phyloP scores from a whole-genome alignment of 2,329 filamentous ascomycete species.

The Fulvia fulva region DNA sequence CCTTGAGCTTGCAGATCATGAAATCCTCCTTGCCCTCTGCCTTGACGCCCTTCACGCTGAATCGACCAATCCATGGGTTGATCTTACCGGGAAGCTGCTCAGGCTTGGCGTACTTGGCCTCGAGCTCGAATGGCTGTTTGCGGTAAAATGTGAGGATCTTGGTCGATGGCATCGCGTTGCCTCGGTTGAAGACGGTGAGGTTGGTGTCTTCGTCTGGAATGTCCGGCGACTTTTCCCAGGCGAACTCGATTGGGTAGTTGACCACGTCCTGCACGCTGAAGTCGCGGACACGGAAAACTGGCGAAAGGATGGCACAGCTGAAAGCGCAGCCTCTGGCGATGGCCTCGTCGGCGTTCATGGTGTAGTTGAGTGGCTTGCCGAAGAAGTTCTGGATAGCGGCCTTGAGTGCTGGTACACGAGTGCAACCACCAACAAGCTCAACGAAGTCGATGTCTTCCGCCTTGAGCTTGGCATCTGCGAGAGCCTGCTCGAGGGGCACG shows the following conservation, averaged over 20 bases:
- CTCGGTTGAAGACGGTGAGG: slow-evolving; percentile 94
- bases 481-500: slow-evolving; percentile 78
- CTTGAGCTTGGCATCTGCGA: slow-evolving; percentile 88
- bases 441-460: slow-evolving; percentile 88
- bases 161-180: slow-evolving; percentile 93
- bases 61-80: slow-evolving; percentile 92
- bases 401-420: slow-evolving; percentile 91
- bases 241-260: slow-evolving; percentile 97
- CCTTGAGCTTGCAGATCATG: slow-evolving; percentile 99
- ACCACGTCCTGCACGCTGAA: slow-evolving; percentile 97
- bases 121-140: slow-evolving; percentile 93
- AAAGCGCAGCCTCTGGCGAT: slow-evolving; percentile 94
- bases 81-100: slow-evolving; percentile 83
- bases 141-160: slow-evolving; percentile 99
- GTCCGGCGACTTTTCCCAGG: slow-evolving; percentile 96
- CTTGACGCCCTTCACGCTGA: slow-evolving; percentile 97
- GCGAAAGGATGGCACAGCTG: slow-evolving; percentile 94
- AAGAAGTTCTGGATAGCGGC: slow-evolving; percentile 86
- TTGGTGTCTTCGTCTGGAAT: slow-evolving; percentile 98
- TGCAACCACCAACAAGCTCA: slow-evolving; percentile 91
- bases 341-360: slow-evolving; percentile 96
- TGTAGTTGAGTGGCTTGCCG: slow-evolving; percentile 85
- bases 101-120: slow-evolving; percentile 87
- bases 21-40: slow-evolving; percentile 91
- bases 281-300: slow-evolving; percentile 96